Conservation (phyloP, 2,329 filamentous ascomycete species). For the Aquanectria penicillioides region DNA sequence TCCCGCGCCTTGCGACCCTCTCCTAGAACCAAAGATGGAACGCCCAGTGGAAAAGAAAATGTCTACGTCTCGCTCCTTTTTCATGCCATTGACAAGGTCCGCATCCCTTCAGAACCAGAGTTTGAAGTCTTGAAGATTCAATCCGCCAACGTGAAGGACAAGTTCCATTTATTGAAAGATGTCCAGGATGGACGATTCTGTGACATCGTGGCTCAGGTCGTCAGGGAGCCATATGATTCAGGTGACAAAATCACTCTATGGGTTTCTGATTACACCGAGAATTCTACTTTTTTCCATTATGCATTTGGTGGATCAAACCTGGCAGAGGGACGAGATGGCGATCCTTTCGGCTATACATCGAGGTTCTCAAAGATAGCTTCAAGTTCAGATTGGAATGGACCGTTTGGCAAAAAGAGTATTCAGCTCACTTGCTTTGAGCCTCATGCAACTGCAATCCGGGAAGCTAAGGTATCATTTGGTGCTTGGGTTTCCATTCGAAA, state of each 20-base stretch:
- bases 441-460: slow-evolving; percentile 69
- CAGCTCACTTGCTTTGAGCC: slow-evolving; percentile 77
- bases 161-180: slow-evolving; percentile 73
- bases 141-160: slow-evolving; percentile 60
- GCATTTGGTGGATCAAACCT: slow-evolving; percentile 43
- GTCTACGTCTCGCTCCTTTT: slow-evolving; percentile 61
- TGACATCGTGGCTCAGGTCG: slow-evolving; percentile 78
- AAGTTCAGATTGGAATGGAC: slow-evolving; percentile 71
- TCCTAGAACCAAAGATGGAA: slow-evolving; percentile 30
- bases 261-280: slow-evolving; percentile 84
- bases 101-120: slow-evolving; percentile 53
- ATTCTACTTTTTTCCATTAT: slow-evolving; percentile 69
- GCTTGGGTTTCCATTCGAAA: slow-evolving; percentile 76
- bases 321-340: slow-evolving; percentile 56
- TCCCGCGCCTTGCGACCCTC: slow-evolving; percentile 39
- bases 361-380: slow-evolving; percentile 35
- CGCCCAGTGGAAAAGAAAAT: slow-evolving; percentile 44
- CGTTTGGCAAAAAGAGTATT: slow-evolving; percentile 76
- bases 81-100: slow-evolving; percentile 54
- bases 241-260: slow-evolving; percentile 69
- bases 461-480: slow-evolving; percentile 62
- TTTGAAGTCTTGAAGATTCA: slow-evolving; percentile 52
- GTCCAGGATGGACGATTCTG: slow-evolving; percentile 66
- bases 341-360: slow-evolving; percentile 64
- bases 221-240: slow-evolving; percentile 58